phyloP scores from a whole-genome alignment of 2,329 filamentous ascomycete species.

The Trichoderma endophyticum region DNA sequence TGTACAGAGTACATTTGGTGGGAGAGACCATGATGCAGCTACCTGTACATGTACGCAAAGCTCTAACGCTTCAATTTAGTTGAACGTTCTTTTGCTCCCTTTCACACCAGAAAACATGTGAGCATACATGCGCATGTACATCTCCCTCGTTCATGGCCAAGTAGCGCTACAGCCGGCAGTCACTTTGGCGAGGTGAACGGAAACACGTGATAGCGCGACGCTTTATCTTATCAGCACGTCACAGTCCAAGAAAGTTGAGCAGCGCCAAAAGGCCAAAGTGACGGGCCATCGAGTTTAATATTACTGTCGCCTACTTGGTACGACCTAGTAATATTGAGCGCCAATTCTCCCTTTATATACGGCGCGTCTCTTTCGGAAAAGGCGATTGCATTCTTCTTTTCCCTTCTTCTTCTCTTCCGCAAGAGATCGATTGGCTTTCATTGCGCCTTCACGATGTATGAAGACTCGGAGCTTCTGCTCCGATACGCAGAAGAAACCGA shows the following conservation, averaged over 20 bases:
- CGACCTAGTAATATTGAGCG: not conserved
- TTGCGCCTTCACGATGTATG: not conserved
- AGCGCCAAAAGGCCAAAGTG: not conserved
- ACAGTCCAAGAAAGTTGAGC: not conserved
- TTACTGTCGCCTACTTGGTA: not conserved
- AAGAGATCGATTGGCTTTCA: not conserved
- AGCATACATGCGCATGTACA: not conserved
- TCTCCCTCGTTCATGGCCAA: not conserved
- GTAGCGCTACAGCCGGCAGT: not conserved
- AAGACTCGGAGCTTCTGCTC: not conserved
- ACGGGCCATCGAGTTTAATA: not conserved
- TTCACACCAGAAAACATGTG: not conserved
- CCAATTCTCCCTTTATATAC: not conserved
- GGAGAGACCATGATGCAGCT: not conserved
- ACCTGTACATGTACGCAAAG: not conserved
- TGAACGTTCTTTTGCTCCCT: not conserved
- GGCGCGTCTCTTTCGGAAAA: not conserved
- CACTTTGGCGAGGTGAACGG: not conserved
- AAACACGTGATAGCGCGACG: not conserved
- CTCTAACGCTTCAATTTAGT: not conserved
- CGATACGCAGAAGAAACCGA: not conserved
- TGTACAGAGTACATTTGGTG: not conserved
- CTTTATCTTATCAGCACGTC: not conserved
- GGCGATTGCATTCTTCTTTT: not conserved
- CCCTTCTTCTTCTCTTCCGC: too few relatives aligned